Evolutionary conservation across 257 asterid genomes (phyloP), one percentile per base, ranked within the genome.

Genomic region (Verbascum thapsus): DNA sequence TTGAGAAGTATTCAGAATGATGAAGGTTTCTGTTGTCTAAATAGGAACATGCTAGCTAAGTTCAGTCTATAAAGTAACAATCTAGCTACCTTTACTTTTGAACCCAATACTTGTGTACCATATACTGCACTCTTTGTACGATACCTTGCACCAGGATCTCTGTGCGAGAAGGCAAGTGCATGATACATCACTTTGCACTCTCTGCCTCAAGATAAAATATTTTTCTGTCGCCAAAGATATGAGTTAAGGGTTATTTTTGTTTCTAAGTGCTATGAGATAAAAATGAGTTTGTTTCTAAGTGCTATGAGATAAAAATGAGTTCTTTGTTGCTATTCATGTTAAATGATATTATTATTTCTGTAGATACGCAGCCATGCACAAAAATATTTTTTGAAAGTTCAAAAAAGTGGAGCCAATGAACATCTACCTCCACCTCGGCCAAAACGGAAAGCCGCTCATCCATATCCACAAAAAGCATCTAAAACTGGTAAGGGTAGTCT

Each of bases 281-380:
- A 30, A 17, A 11, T 35, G 23, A 40, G 8, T 54, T 53, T 55
- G n/a, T 34, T 40, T 18, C 53, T n/a, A 40, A 10, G 63, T 48
- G 51, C 38, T 45, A 2, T 41, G 37, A 53, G 34, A 39, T 38
- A 55, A 51, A 9, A 1, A 40, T 50, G 26, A 53, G 13, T 34
- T 8, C 22, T 5, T 47, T 44, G 43, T 50, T 26, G 23, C 40
- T 47, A 26, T 12, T 67, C 13, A 60, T 50, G 20, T 63, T 52
- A 20, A 49, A 30, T 26, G 9, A 40, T 8, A 23, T 47, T 53
- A n/a, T 18, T n/a, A 41, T 13, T 45, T 64, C 54, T 77, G 81
- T 81, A 91, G 98, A 91, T 91, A 64, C 98, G 96, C 58, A 91
- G 98, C 80, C 98, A 91, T 76, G 98, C 98, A 15, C 98, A 91